A percentile compares a stretch with the other conserved stretches of the same genome.
Evolutionary conservation across 2,329 filamentous ascomycete species (phyloP).

Genomic region (Penicillium hesseltinei): DNA sequence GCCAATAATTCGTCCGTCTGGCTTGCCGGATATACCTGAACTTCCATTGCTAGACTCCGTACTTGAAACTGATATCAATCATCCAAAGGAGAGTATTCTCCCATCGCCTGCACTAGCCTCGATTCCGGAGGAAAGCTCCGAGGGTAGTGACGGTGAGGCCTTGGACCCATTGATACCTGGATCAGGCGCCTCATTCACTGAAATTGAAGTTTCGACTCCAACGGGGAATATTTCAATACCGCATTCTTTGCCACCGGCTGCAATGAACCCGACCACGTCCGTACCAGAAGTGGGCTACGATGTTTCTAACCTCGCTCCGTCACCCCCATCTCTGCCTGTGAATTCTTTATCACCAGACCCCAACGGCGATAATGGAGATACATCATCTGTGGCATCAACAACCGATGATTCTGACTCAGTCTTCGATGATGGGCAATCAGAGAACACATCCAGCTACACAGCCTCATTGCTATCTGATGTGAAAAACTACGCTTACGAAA

Average conservation of each 20-base stretch:
- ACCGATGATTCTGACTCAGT: conserved; percentile 13
- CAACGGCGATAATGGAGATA: conserved; percentile 5
- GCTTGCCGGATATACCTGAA: background rate
- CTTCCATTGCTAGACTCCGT: background rate
- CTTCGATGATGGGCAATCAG: conserved; percentile 19
- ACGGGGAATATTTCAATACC: background rate
- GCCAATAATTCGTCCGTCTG: background rate
- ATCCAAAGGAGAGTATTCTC: background rate
- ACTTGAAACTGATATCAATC: background rate
- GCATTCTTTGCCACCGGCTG: background rate
- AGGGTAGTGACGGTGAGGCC: background rate
- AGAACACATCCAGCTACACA: conserved; percentile 20
- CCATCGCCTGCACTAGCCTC: background rate
- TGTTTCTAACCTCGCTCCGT: background rate
- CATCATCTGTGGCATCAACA: conserved; percentile 13
- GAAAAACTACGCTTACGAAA: conserved; percentile 24
- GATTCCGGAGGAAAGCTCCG: background rate
- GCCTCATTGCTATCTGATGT: conserved; percentile 24
- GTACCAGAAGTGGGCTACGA: background rate
- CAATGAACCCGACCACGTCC: background rate
- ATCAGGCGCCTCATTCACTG: background rate
- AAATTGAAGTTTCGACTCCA: background rate
- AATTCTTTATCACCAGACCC: background rate
- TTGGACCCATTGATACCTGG: background rate
- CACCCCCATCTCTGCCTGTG: background rate